phyloP scores from a whole-genome alignment of 106 monocot genomes.

The Hemerocallis citrina region DNA sequence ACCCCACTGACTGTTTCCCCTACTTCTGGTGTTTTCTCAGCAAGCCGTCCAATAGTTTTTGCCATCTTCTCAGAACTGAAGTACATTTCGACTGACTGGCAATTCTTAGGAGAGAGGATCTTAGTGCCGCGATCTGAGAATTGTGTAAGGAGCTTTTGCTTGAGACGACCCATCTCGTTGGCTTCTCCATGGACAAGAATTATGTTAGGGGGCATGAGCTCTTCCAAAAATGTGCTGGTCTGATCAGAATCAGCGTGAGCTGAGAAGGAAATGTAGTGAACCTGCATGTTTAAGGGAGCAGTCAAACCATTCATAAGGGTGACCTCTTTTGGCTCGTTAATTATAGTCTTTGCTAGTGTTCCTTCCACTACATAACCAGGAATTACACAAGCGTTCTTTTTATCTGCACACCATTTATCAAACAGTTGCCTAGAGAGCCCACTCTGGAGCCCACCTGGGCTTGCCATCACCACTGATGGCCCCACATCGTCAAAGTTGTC shows the following conservation, averaged over 20 bases:
- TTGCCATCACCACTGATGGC: constrained; percentile 97
- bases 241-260: constrained; percentile 96
- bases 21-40: constrained; percentile 66
- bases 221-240: constrained; percentile 82
- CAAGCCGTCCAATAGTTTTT: constrained; percentile 76
- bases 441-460: constrained; percentile 87
- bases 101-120: constrained; percentile 64
- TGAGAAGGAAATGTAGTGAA: constrained; percentile 92
- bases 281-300: constrained; percentile 93
- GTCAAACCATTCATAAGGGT: constrained; percentile 92
- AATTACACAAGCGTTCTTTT: constrained; percentile 88
- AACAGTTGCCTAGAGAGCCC: constrained; percentile 95
- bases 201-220: constrained; percentile 87
- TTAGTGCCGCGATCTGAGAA: constrained; percentile 73
- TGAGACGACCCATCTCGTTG: constrained; percentile 90
- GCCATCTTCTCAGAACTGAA: constrained; percentile 99
- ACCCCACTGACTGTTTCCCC: constrained; percentile 77
- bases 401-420: constrained; percentile 95
- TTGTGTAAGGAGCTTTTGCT: constrained; percentile 64
- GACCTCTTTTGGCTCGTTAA: constrained; percentile 97
- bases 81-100: constrained; percentile 85
- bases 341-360: constrained; percentile 83
- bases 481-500: constrained; percentile 94
- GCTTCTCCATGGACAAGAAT: constrained; percentile 97
- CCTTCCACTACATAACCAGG: constrained; percentile 99